Evolutionary conservation across 192 early-diverging fungal genomes (phyloP).

Genomic region (Gaertneriomyces semiglobifer): DNA sequence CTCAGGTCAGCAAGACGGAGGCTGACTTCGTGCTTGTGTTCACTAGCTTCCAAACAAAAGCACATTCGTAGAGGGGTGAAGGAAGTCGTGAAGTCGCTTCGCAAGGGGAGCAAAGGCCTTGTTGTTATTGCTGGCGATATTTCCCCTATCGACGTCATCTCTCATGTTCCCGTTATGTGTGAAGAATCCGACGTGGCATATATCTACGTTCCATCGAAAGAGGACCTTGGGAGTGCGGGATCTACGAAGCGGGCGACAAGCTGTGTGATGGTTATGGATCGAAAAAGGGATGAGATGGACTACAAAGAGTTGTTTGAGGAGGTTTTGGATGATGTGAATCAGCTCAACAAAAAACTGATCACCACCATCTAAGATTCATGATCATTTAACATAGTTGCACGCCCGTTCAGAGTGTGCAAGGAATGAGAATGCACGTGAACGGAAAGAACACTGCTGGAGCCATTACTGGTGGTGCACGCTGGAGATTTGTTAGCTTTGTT

Average conservation of each 20-base stretch:
- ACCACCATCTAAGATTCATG: conserved; percentile 36
- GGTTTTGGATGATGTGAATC: conserved; percentile 72
- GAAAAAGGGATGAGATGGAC: conserved; percentile 70
- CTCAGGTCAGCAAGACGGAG: not conserved
- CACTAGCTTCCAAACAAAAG: conserved; percentile 78
- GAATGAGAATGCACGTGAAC: too few relatives aligned
- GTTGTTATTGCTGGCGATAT: conserved; percentile 96
- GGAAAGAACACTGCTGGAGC: too few relatives aligned
- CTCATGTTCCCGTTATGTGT: conserved; percentile 96
- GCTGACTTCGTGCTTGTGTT: not conserved
- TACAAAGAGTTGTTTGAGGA: conserved; percentile 88
- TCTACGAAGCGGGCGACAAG: conserved; percentile 94
- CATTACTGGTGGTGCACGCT: too few relatives aligned
- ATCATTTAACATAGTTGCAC: too few relatives aligned
- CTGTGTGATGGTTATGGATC: conserved; percentile 83
- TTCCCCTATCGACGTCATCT: conserved; percentile 94
- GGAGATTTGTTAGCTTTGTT: too few relatives aligned
- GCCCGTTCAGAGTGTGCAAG: too few relatives aligned
- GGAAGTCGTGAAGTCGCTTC: conserved; percentile 94
- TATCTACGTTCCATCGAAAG: conserved; percentile 91
- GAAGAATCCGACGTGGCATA: conserved; percentile 95
- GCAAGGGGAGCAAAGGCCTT: conserved; percentile 89
- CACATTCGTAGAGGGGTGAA: conserved; percentile 92
- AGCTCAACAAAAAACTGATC: conserved; percentile 66
- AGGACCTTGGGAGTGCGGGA: conserved; percentile 88